These are phyloP conservation scores for Solanum commersonii DNA, from an alignment of 257 asterid species.

Conservation along the genomic window DNA sequence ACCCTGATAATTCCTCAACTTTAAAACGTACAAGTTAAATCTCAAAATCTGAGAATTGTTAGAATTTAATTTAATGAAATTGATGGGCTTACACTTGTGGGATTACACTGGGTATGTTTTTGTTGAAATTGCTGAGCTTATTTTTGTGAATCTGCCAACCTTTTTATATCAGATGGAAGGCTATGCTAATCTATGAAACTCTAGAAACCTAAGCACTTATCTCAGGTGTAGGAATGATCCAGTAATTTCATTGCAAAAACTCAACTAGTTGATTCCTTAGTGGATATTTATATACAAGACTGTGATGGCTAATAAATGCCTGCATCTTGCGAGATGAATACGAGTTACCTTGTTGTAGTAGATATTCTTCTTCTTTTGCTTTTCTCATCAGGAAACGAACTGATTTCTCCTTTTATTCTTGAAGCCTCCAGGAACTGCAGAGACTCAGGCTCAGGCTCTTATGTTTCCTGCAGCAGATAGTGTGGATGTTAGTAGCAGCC, in stretches of 20 bases:
- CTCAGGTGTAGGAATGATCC: neutral
- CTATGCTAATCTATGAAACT: neutral
- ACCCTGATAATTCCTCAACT: neutral
- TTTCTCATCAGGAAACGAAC: neutral
- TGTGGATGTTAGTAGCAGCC: conserved; percentile 72
- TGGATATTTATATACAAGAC: neutral
- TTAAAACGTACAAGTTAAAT: neutral
- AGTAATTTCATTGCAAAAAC: neutral
- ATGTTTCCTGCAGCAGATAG: conserved; percentile 54
- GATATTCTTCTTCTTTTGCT: neutral
- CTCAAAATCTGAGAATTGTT: neutral
- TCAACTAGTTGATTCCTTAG: neutral
- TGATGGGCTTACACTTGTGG: neutral
- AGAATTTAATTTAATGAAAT: neutral
- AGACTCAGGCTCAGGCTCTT: conserved; percentile 62
- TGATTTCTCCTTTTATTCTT: conserved; percentile 15
- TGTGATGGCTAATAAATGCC: neutral
- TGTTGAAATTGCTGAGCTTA: neutral
- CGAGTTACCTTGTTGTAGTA: neutral
- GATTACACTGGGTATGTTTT: neutral
- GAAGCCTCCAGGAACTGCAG: conserved; percentile 97
- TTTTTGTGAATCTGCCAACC: neutral
- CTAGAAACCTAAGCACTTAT: neutral
- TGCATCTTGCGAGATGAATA: neutral
- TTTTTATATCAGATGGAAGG: neutral